phyloP scores from a whole-genome alignment of 208 protist species.

The Leishmania amazonensis region DNA sequence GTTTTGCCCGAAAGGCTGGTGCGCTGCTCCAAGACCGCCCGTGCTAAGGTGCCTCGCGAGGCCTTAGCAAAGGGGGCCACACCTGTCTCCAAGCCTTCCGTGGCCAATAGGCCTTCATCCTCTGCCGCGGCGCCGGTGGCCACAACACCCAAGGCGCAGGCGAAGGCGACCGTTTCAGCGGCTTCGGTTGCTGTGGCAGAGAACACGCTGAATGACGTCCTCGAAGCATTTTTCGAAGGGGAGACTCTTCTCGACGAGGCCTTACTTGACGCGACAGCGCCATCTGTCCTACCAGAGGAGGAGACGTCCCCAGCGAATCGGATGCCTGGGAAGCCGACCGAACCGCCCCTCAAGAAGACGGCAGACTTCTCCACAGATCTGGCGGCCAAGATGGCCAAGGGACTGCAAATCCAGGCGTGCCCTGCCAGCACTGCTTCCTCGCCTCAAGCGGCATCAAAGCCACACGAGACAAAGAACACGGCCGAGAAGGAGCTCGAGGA shows the following conservation, averaged over 20 bases:
- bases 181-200: background rate
- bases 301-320: background rate
- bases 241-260: slow-evolving; percentile 38
- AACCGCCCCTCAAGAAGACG: background rate
- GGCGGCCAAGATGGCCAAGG: slow-evolving; percentile 19
- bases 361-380: slow-evolving; percentile 21
- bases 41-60: background rate
- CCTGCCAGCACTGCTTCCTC: background rate
- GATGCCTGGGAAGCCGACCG: background rate
- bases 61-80: background rate
- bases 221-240: slow-evolving; percentile 49
- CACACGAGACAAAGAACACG: background rate
- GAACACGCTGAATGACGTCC: slow-evolving; percentile 25
- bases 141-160: background rate
- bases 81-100: background rate
- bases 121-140: background rate
- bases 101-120: background rate
- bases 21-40: background rate
- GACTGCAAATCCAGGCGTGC: slow-evolving; percentile 7
- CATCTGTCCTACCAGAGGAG: background rate
- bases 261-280: slow-evolving; percentile 30
- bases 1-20: slow-evolving; percentile 32
- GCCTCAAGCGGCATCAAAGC: background rate
- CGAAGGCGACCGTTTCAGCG: background rate
- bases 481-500: slow-evolving; percentile 24